Evolutionary conservation across 306 rosid species (phyloP).

Genomic region (Canavalia gladiata): DNA sequence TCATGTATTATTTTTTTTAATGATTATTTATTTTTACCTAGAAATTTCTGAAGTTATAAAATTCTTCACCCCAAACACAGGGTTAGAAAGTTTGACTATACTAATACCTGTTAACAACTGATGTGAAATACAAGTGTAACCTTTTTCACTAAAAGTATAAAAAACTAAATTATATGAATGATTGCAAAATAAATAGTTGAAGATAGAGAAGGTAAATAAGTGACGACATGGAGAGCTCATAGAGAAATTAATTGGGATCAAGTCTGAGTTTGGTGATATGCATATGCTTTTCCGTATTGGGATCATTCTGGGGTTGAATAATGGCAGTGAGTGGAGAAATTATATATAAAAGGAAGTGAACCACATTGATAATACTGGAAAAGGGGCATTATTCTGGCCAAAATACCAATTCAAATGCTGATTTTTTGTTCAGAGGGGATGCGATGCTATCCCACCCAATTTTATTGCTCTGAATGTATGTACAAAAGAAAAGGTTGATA

Average conservation of each 20-base stretch:
- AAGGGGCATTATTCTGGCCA: constrained; percentile 21
- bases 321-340: constrained; percentile 37
- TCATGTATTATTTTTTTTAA: no score
- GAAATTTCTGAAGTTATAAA: no score
- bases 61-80: no score
- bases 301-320: constrained; percentile 50
- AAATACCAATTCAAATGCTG: constrained; percentile 13
- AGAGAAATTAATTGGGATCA: constrained; percentile 31
- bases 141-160: neutral
- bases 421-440: constrained; percentile 24
- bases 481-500: constrained; percentile 19
- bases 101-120: neutral
- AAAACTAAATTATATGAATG: neutral
- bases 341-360: constrained; percentile 13
- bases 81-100: no score
- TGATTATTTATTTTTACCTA: no score
- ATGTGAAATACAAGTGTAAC: neutral
- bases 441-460: constrained; percentile 39
- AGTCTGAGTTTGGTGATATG: constrained; percentile 31
- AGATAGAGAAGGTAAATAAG: neutral
- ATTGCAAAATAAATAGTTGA: neutral
- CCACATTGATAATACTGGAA: constrained; percentile 39
- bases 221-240: constrained; percentile 22
- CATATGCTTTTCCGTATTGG: constrained; percentile 19
- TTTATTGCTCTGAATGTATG: constrained; percentile 40